These are phyloP conservation scores for Pisolithus microcarpus DNA, from an alignment of 768 basidiomycete species.

Conservation along the genomic window DNA sequence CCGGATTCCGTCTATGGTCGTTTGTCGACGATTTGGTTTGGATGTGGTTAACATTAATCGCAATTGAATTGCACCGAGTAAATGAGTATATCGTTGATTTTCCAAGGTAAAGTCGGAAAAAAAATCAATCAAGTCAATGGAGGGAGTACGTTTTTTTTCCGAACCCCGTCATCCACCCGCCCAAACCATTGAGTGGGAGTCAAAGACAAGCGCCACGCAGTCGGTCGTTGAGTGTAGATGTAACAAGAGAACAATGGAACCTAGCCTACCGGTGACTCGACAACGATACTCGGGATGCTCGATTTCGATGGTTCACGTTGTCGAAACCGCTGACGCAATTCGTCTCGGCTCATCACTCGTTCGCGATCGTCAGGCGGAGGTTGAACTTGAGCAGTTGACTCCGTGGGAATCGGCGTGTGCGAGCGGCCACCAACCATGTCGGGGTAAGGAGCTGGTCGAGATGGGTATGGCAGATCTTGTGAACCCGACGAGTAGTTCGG, in stretches of 20 bases:
- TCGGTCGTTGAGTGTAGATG: not conserved
- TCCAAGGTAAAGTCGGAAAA: not conserved
- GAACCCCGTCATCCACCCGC: not conserved
- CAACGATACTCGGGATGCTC: constrained; percentile 36
- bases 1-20: constrained; percentile 33
- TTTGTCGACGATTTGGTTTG: not conserved
- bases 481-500: constrained; percentile 3
- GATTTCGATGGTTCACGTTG: constrained; percentile 27
- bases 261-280: constrained; percentile 40
- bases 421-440: constrained; percentile 13
- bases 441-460: constrained; percentile 16
- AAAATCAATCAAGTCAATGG: not conserved
- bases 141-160: not conserved
- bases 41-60: no score
- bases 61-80: no score
- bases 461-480: constrained; percentile 9
- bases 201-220: not conserved
- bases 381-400: constrained; percentile 3
- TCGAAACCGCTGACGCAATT: constrained; percentile 22
- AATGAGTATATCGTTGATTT: no score
- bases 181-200: not conserved
- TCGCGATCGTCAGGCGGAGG: constrained; percentile 2
- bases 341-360: constrained; percentile 9
- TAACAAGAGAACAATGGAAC: not conserved
- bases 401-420: constrained; percentile 11